These are phyloP conservation scores for Eutrema japonicum DNA, from an alignment of 345 rosid genomes.

Conservation along the genomic window DNA sequence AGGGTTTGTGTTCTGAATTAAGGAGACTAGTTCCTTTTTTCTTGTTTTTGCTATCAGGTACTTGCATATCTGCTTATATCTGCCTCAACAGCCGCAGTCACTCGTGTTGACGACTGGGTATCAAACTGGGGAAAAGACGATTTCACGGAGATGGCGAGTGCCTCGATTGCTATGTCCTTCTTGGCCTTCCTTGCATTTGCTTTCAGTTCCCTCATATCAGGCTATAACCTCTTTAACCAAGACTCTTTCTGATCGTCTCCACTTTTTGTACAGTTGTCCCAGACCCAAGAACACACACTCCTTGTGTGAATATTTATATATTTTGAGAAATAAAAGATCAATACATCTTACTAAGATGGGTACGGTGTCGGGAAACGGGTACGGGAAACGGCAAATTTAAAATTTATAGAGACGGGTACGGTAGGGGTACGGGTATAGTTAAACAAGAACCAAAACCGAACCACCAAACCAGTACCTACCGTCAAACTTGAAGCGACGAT, in stretches of 20 bases:
- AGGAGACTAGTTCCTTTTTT: neutral
- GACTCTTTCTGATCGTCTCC: constrained; percentile 46
- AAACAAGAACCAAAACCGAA: no score
- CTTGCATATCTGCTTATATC: constrained; percentile 88
- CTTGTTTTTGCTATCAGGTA: constrained; percentile 50
- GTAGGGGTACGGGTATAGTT: no score
- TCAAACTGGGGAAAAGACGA: constrained; percentile 96
- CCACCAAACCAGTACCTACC: no score
- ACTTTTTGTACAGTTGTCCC: constrained; percentile 31
- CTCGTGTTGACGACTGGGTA: constrained; percentile 89
- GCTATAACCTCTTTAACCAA: constrained; percentile 59
- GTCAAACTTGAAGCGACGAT: no score
- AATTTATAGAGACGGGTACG: no score
- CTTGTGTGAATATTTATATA: constrained; percentile 22
- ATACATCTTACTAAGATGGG: no score
- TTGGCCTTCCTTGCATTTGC: constrained; percentile 82
- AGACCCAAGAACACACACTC: constrained; percentile 9
- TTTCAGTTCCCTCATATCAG: constrained; percentile 77
- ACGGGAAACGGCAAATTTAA: no score
- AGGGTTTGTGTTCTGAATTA: constrained; percentile 2
- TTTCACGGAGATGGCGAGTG: constrained; percentile 93
- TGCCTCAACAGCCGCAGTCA: constrained; percentile 88
- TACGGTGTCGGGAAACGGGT: no score
- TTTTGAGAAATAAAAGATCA: constrained; percentile 18
- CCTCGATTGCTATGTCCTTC: constrained; percentile 87